phyloP scores from a whole-genome alignment of 768 basidiomycete genomes.

The Favolaschia claudopus region DNA sequence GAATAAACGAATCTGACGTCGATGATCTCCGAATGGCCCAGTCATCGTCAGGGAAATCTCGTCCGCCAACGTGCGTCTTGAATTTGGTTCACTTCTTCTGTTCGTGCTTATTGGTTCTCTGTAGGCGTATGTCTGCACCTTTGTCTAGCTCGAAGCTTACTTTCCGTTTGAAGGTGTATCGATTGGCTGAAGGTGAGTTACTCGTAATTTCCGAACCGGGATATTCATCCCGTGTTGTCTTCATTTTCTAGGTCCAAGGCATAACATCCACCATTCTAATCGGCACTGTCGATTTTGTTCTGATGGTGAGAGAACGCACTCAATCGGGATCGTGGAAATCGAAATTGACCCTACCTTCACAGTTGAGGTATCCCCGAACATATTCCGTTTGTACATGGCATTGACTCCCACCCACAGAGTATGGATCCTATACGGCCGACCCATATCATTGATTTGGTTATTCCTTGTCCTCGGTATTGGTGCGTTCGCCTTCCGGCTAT shows the following conservation, averaged over 20 bases:
- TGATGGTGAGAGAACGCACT: background rate
- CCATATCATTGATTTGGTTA: background rate
- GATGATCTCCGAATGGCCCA: background rate
- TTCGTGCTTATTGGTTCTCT: background rate
- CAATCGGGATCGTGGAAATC: no score
- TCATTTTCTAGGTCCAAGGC: slow-evolving; percentile 9
- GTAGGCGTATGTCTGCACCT: background rate
- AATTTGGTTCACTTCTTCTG: background rate
- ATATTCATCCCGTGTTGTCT: background rate
- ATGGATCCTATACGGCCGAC: slow-evolving; percentile 12
- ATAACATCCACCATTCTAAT: slow-evolving; percentile 6
- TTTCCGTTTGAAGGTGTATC: background rate
- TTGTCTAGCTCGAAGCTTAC: background rate
- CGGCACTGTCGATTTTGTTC: slow-evolving; percentile 6
- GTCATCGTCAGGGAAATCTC: slow-evolving; percentile 8
- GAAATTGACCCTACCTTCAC: no score
- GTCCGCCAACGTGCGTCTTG: background rate
- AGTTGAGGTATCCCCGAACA: no score
- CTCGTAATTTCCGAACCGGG: background rate
- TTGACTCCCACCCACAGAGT: no score
- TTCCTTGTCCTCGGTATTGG: background rate
- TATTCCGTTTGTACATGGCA: no score
- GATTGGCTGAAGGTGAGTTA: slow-evolving; percentile 4
- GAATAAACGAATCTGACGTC: no score
- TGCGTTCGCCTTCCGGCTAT: background rate